phyloP scores from a whole-genome alignment of 2,329 filamentous ascomycete genomes.

The Phialophora tarda region DNA sequence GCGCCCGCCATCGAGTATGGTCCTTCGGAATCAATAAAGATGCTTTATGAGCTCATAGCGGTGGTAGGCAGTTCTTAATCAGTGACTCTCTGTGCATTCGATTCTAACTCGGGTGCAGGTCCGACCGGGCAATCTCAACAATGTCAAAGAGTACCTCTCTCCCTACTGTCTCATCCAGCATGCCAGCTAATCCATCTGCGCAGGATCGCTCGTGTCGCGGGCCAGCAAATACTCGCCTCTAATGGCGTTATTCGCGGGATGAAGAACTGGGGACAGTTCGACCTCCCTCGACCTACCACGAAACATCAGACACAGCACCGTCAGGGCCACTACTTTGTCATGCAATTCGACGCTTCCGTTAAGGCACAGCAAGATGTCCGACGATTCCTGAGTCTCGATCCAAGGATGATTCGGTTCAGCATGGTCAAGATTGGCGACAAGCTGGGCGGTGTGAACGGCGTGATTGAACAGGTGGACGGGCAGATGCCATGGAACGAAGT shows the following conservation, averaged over 20 bases:
- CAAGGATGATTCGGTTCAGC: constrained; percentile 83
- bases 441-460: constrained; percentile 66
- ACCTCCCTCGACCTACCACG: constrained; percentile 77
- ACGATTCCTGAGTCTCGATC: constrained; percentile 79
- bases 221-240: constrained; percentile 30
- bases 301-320: constrained; percentile 83
- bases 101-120: constrained; percentile 65
- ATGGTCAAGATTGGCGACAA: constrained; percentile 82
- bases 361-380: constrained; percentile 75
- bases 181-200: constrained; percentile 8
- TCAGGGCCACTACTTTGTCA: constrained; percentile 93
- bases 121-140: constrained; percentile 83
- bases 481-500: constrained; percentile 58
- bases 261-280: constrained; percentile 93
- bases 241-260: constrained; percentile 85
- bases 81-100: neutral
- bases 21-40: constrained; percentile 48
- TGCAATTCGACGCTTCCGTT: constrained; percentile 88
- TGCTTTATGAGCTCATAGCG: constrained; percentile 98
- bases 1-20: neutral
- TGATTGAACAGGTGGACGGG: constrained; percentile 64
- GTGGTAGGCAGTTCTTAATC: constrained; percentile 65
- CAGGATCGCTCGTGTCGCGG: constrained; percentile 34
- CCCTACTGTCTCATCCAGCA: neutral
- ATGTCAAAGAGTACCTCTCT: constrained; percentile 82